Conservation (phyloP, 2,329 filamentous ascomycete genomes). For the Rhexocercosporidium sp. region DNA sequence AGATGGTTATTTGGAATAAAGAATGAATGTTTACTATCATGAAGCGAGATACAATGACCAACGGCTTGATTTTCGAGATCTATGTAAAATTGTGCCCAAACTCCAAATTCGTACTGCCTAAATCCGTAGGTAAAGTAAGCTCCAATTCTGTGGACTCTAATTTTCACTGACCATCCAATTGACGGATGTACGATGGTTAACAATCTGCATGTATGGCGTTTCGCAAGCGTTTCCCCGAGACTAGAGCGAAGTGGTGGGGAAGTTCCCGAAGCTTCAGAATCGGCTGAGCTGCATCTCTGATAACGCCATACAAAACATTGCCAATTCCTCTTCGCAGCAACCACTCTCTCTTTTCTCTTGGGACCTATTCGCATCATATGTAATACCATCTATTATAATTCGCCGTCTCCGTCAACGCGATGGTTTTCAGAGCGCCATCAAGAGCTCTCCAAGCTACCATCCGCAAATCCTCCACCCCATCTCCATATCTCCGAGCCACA, state of each 20-base stretch:
- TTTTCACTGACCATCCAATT: background rate
- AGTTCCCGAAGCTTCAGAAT: background rate
- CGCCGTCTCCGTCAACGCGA: slow-evolving; percentile 13
- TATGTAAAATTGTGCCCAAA: too few species aligned
- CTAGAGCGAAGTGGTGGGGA: background rate
- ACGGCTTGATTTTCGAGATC: too few species aligned
- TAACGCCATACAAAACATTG: background rate
- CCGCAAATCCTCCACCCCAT: slow-evolving; percentile 23
- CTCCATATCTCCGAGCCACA: slow-evolving; percentile 29
- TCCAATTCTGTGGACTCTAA: background rate
- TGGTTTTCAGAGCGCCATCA: slow-evolving; percentile 36
- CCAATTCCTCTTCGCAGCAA: background rate
- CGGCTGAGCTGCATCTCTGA: background rate
- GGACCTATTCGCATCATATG: background rate
- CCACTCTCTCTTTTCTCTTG: background rate
- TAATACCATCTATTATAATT: background rate
- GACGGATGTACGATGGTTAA: background rate
- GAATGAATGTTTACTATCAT: background rate
- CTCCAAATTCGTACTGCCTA: background rate
- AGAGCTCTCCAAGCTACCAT: slow-evolving; percentile 34
- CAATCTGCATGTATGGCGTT: slow-evolving; percentile 5
- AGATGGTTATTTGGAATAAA: background rate
- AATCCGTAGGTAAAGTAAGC: too few species aligned
- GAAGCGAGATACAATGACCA: background rate
- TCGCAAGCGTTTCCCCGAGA: too few species aligned